phyloP scores from a whole-genome alignment of 768 basidiomycete genomes.

The Stropharia rugosoannulata region DNA sequence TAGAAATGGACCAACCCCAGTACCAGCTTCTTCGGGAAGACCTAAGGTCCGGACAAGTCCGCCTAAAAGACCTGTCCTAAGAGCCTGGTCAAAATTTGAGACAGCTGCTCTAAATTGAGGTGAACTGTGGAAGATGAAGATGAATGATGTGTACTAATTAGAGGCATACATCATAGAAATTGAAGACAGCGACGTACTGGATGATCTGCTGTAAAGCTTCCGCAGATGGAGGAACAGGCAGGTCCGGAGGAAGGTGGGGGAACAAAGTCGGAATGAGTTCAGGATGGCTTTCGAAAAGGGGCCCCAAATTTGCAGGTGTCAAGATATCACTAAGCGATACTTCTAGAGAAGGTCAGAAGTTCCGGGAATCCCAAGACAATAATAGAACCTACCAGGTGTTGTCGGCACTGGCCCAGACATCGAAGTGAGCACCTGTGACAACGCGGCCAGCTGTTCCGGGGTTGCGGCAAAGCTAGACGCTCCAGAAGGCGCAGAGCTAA shows the following conservation, averaged over 20 bases:
- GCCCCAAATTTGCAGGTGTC: conserved; percentile 67
- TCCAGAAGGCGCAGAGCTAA: conserved; percentile 16
- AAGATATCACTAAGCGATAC: conserved; percentile 74
- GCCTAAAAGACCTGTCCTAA: conserved; percentile 77
- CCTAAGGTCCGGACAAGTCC: conserved; percentile 77
- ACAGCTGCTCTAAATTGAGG: conserved; percentile 85
- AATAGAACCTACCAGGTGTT: conserved; percentile 29
- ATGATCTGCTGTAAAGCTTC: conserved; percentile 76
- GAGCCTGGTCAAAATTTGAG: conserved; percentile 77
- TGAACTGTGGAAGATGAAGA: conserved; percentile 38
- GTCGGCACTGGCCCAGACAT: conserved; percentile 34
- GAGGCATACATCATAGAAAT: neutral
- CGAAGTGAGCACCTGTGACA: conserved; percentile 52
- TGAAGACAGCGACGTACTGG: conserved; percentile 31
- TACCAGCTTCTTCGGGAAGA: conserved; percentile 82
- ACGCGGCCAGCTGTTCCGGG: conserved; percentile 66
- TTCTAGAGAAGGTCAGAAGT: conserved; percentile 33
- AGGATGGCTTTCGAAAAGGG: conserved; percentile 71
- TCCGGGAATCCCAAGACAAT: neutral
- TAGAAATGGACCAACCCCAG: conserved; percentile 76
- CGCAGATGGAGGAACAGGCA: conserved; percentile 64
- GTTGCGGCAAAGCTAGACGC: conserved; percentile 39
- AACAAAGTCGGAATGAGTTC: conserved; percentile 68
- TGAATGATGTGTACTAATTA: neutral
- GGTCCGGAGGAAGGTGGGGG: conserved; percentile 80